Conservation (phyloP, 306 rosid species). For the Carpinus viminea region DNA sequence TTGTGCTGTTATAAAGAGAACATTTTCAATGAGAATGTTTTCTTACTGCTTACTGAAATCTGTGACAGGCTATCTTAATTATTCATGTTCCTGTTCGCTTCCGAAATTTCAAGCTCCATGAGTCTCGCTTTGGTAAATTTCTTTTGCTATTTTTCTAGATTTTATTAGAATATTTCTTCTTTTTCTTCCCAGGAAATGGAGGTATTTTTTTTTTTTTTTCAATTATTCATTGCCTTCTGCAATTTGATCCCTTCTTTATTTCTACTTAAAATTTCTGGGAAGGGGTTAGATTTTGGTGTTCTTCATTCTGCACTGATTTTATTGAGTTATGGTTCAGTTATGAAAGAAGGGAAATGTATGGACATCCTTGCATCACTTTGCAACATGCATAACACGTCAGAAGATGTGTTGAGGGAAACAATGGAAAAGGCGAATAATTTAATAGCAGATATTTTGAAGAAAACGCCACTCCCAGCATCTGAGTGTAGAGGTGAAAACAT, state of each 20-base stretch:
- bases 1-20: not conserved
- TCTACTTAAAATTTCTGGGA: not conserved
- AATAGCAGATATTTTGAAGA: conserved; percentile 76
- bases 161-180: conserved; percentile 13
- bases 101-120: conserved; percentile 68
- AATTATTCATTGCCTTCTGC: not conserved
- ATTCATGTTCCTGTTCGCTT: conserved; percentile 77
- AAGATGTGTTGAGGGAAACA: conserved; percentile 78
- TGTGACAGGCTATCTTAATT: conserved; percentile 81
- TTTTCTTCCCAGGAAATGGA: conserved; percentile 2
- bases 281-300: conserved; percentile 8
- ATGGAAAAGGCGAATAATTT: conserved; percentile 79
- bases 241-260: not conserved
- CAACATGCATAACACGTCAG: conserved; percentile 70
- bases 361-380: conserved; percentile 89
- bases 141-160: conserved; percentile 3
- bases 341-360: conserved; percentile 69
- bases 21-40: not conserved
- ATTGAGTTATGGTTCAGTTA: conserved; percentile 50
- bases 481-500: conserved; percentile 70
- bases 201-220: not conserved
- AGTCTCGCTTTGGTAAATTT: conserved; percentile 69
- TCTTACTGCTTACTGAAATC: conserved; percentile 33
- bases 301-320: conserved; percentile 30
- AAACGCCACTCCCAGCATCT: conserved; percentile 66